A percentile compares a stretch with the other conserved stretches of the same genome.
Conservation (phyloP, 495 filamentous ascomycete genomes). For the Penicillium riverlandense region DNA sequence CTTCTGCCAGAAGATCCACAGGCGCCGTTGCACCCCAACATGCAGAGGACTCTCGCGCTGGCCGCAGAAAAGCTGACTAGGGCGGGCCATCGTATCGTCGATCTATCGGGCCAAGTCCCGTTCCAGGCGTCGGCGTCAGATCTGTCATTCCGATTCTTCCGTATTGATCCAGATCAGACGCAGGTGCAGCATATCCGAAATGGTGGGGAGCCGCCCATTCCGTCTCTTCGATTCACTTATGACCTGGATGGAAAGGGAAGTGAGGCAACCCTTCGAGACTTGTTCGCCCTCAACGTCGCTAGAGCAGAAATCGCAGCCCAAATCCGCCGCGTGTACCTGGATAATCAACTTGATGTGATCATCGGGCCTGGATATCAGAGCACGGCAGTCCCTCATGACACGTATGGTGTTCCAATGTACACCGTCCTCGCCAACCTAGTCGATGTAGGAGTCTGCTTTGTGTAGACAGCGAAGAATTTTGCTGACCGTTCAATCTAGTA, state of each 20-base stretch:
- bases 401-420: constrained; percentile 4
- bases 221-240: constrained; percentile 9
- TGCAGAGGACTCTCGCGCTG: constrained; percentile 33
- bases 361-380: constrained; percentile 6
- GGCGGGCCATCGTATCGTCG: constrained; percentile 35
- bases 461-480: neutral
- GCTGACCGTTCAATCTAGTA: constrained; percentile 7
- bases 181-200: constrained; percentile 5
- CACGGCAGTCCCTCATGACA: constrained; percentile 9
- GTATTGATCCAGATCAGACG: constrained; percentile 6
- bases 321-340: constrained; percentile 11
- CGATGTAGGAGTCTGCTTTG: neutral
- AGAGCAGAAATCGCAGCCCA: neutral
- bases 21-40: constrained; percentile 42
- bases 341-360: constrained; percentile 9
- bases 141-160: constrained; percentile 8
- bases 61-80: constrained; percentile 28
- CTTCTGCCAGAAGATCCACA: constrained; percentile 42
- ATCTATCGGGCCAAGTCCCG: constrained; percentile 4
- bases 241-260: neutral
- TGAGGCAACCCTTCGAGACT: constrained; percentile 11
- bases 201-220: constrained; percentile 13
- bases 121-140: neutral
- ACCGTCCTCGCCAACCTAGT: constrained; percentile 3
- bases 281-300: constrained; percentile 15